Evolutionary conservation across 139 green algal genomes (phyloP).

Genomic region (Coelastrella sp.): DNA sequence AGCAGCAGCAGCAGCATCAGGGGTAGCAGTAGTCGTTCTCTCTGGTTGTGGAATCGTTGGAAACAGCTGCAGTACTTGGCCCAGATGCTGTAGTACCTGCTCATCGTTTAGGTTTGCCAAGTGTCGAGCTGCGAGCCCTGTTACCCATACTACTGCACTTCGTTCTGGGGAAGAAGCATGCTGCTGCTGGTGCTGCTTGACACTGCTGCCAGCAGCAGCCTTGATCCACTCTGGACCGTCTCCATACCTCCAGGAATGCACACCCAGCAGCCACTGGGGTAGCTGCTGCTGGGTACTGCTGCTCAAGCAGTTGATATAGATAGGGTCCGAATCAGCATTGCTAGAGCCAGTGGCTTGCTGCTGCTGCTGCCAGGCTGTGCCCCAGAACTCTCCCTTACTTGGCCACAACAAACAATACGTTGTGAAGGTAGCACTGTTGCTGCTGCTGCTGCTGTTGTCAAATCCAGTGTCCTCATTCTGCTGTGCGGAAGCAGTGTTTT

Average conservation of each 20-base stretch:
- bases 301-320: constrained; percentile 1
- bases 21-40: not conserved
- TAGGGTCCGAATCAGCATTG: not conserved
- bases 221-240: constrained; percentile 56
- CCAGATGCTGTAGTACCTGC: constrained; percentile 28
- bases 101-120: constrained; percentile 45
- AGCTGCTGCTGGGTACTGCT: constrained; percentile 33
- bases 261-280: constrained; percentile 46
- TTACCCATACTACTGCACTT: constrained; percentile 58
- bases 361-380: not conserved
- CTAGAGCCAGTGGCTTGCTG: constrained; percentile 20
- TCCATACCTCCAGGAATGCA: constrained; percentile 54
- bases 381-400: not conserved
- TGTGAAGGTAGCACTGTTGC: not conserved
- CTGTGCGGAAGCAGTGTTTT: no score
- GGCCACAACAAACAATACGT: constrained; percentile 47
- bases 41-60: constrained; percentile 34
- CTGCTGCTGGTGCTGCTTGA: not conserved
- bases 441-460: not conserved
- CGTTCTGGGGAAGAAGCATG: not conserved
- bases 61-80: constrained; percentile 35
- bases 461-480: no score
- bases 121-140: constrained; percentile 29
- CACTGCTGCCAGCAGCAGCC: constrained; percentile 7
- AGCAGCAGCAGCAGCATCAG: not conserved